phyloP scores from a whole-genome alignment of 192 early-diverging fungal species.

The Coemansia javaensis region DNA sequence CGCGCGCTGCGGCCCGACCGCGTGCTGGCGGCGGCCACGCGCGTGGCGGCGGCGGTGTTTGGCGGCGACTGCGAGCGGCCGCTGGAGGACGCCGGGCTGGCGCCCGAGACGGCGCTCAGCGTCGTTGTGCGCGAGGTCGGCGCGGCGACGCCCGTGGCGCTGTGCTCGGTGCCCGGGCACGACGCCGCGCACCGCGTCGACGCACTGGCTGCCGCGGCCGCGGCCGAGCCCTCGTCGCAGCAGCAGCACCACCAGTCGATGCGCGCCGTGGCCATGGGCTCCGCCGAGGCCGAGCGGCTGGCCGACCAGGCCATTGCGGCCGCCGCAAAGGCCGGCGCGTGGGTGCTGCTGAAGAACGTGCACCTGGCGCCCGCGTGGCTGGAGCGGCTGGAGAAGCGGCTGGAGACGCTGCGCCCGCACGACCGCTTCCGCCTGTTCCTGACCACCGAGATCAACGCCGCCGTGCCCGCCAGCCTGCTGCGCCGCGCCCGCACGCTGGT shows the following conservation, averaged over 20 bases:
- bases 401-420: slow-evolving; percentile 81
- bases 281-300: slow-evolving; percentile 83
- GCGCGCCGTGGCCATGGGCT: slow-evolving; percentile 94
- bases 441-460: slow-evolving; percentile 97
- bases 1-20: slow-evolving; percentile 88
- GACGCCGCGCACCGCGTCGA: slow-evolving; percentile 96
- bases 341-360: slow-evolving; percentile 99
- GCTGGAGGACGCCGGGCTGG: slow-evolving; percentile 13
- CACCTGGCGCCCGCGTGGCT: slow-evolving; percentile 94
- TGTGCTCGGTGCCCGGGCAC: slow-evolving; percentile 90
- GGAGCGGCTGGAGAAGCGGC: slow-evolving; percentile 88
- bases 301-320: slow-evolving; percentile 86
- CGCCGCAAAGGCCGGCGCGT: slow-evolving; percentile 78
- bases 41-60: slow-evolving; percentile 65
- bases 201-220: slow-evolving; percentile 71
- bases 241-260: slow-evolving; percentile 55
- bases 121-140: slow-evolving; percentile 69
- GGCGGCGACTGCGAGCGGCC: not conserved
- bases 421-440: slow-evolving; percentile 89
- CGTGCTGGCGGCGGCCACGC: slow-evolving; percentile 64
- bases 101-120: slow-evolving; percentile 65
- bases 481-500: slow-evolving; percentile 85
- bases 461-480: slow-evolving; percentile 88
- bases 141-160: slow-evolving; percentile 75
- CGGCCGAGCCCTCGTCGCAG: no score